A percentile compares a stretch with the other conserved stretches of the same genome.
These are phyloP conservation scores for Xylariaceae sp. DNA, from an alignment of 2,329 filamentous ascomycete genomes.

Conservation along the genomic window DNA sequence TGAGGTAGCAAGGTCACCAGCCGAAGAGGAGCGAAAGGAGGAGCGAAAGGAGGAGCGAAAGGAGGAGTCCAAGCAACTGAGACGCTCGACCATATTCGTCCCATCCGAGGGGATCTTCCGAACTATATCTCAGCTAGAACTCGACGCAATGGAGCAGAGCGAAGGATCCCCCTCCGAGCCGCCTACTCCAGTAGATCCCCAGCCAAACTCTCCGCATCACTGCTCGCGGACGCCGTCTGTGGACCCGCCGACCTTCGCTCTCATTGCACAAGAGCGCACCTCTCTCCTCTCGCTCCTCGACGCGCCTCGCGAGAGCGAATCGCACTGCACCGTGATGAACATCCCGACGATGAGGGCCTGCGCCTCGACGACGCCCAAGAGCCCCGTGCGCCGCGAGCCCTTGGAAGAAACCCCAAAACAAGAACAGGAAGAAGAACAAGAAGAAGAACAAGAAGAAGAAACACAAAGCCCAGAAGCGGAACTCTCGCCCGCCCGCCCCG, in stretches of 20 bases:
- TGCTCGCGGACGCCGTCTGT: slow-evolving; percentile 64
- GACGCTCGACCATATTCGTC: slow-evolving; percentile 59
- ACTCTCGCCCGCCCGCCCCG: background rate
- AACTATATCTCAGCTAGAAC: slow-evolving; percentile 59
- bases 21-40: slow-evolving; percentile 29
- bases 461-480: background rate
- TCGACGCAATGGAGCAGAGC: slow-evolving; percentile 45
- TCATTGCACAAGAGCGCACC: slow-evolving; percentile 55
- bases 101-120: slow-evolving; percentile 66
- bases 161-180: slow-evolving; percentile 37
- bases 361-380: slow-evolving; percentile 4
- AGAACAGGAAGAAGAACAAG: slow-evolving; percentile 7
- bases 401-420: too few species aligned
- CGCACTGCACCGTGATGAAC: slow-evolving; percentile 40
- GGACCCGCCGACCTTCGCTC: slow-evolving; percentile 62
- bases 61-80: slow-evolving; percentile 37
- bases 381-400: background rate
- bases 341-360: slow-evolving; percentile 44
- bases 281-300: slow-evolving; percentile 65
- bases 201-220: slow-evolving; percentile 27
- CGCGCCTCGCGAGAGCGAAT: slow-evolving; percentile 50
- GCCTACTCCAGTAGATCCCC: slow-evolving; percentile 18
- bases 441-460: slow-evolving; percentile 5
- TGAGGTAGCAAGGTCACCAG: slow-evolving; percentile 22
- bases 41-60: background rate